Base-by-base conservation (phyloP, 1,284 basidiomycete genomes). In the Meira miltonrushii region DNA sequence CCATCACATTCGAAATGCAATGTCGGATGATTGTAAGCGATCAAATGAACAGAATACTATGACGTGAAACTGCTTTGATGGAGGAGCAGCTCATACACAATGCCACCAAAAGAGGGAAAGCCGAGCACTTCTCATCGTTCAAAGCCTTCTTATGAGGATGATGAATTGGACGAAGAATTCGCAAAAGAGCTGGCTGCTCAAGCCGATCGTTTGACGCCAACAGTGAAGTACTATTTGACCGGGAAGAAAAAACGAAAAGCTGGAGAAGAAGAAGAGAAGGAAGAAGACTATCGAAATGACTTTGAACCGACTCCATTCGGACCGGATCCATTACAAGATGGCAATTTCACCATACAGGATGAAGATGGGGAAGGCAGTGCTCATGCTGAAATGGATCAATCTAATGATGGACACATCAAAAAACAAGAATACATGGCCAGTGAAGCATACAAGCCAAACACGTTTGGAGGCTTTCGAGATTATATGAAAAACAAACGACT, bases 401-500 rank as follows among this genome's bases (percentile, higher is more conserved):
- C n/a, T 21, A 5, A 23, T 12, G 21, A 48, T 13, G 17, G 5
- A 48, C 28, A 33, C 8, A 33, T 33, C 28, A 23, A 25, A 17
- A 48, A 19, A 12, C n/a, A 48, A 48, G 46, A 17, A 33, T 53
- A 53, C 15, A 37, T 53, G 50, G 50, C 23, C 8, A 15, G 11
- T 13, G 50, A 53, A 19, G 50, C 81, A n/a, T 95, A 94, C 77
- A 88, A 87, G 0, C 84, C 88, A 0, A 85, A 88, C 39, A 83
- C 82, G 19, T 96, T 94, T 73, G 91, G 90, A 15, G 86, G 86
- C 12, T 88, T 87, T 66, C 88, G 87, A 6, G 86, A 91, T 67
- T 96, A 95, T 75, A 89, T 94, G 88, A 79, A 83, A 11, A 83
- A 92, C 68, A 97, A 96, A 79, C 85, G 93, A 1, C 86, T 87